Evolutionary conservation across 345 rosid genomes (phyloP).

Genomic region (Linum lewisii): DNA sequence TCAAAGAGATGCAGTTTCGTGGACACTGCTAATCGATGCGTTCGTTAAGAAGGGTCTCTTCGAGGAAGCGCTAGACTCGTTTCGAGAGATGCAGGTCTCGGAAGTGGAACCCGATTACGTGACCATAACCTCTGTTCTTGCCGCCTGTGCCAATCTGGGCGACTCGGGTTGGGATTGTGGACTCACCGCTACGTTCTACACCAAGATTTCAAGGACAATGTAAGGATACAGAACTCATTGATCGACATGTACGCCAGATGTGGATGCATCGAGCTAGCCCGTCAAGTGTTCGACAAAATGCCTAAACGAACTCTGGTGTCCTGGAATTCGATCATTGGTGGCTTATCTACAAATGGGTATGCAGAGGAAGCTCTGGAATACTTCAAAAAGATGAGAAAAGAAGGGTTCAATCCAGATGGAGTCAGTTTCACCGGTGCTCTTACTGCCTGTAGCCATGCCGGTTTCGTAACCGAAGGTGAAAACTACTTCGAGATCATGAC

Average conservation of each 20-base stretch:
- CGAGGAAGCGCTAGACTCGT: slow-evolving; percentile 15
- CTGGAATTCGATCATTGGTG: slow-evolving; percentile 24
- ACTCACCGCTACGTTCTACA: slow-evolving; percentile 15
- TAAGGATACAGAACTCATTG: slow-evolving; percentile 17
- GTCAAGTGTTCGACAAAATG: slow-evolving; percentile 19
- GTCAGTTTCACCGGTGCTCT: slow-evolving; percentile 23
- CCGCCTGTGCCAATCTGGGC: slow-evolving; percentile 22
- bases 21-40: slow-evolving; percentile 22
- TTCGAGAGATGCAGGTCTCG: slow-evolving; percentile 20
- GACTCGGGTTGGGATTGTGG: slow-evolving; percentile 21
- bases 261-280: slow-evolving; percentile 16
- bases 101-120: slow-evolving; percentile 20
- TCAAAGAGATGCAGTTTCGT: slow-evolving; percentile 13
- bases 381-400: slow-evolving; percentile 18
- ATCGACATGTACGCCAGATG: slow-evolving; percentile 20
- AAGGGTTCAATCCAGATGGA: slow-evolving; percentile 17
- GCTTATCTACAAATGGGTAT: slow-evolving; percentile 18
- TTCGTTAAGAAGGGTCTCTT: slow-evolving; percentile 20
- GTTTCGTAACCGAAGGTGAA: slow-evolving; percentile 57
- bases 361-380: slow-evolving; percentile 14
- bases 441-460: slow-evolving; percentile 21
- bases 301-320: slow-evolving; percentile 13
- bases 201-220: slow-evolving; percentile 13
- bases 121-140: slow-evolving; percentile 15
- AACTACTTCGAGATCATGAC: slow-evolving; percentile 44